A percentile compares a stretch with the other conserved stretches of the same genome.
Conservation (phyloP, 441 rosid species). For the Corymbia calophylla region DNA sequence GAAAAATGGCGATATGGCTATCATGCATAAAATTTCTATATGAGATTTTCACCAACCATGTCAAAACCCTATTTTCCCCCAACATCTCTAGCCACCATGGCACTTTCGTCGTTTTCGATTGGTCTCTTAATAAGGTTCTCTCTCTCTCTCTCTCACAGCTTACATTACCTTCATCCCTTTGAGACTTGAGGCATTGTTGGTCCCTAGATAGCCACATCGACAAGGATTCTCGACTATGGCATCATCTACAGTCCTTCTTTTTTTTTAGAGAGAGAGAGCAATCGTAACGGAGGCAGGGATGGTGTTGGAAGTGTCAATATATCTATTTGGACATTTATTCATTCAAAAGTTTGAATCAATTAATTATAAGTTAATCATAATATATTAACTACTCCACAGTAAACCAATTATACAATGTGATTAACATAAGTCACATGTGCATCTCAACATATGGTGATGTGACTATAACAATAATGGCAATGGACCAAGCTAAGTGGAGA, state of each 20-base stretch:
- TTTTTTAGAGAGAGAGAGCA: background rate
- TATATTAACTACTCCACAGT: accelerated
- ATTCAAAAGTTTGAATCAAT: background rate
- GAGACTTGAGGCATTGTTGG: background rate
- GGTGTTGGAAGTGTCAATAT: background rate
- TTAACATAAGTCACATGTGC: background rate
- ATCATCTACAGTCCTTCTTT: too few species aligned
- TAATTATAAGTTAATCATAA: accelerated
- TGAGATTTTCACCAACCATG: background rate
- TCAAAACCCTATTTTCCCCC: background rate
- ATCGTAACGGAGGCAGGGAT: background rate
- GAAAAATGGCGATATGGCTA: background rate
- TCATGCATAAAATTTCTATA: background rate
- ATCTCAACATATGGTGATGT: background rate
- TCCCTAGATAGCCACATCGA: background rate
- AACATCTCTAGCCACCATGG: background rate
- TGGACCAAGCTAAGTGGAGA: background rate
- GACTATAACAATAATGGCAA: background rate
- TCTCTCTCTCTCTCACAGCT: too few species aligned
- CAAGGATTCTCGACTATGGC: background rate
- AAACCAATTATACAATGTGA: accelerated
- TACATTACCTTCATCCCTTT: background rate
- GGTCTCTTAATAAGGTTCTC: too few species aligned
- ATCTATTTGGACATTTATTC: accelerated
- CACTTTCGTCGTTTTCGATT: background rate